These are phyloP conservation scores for Aspergillus haitiensis DNA, from an alignment of 495 filamentous ascomycete genomes.

Conservation along the genomic window DNA sequence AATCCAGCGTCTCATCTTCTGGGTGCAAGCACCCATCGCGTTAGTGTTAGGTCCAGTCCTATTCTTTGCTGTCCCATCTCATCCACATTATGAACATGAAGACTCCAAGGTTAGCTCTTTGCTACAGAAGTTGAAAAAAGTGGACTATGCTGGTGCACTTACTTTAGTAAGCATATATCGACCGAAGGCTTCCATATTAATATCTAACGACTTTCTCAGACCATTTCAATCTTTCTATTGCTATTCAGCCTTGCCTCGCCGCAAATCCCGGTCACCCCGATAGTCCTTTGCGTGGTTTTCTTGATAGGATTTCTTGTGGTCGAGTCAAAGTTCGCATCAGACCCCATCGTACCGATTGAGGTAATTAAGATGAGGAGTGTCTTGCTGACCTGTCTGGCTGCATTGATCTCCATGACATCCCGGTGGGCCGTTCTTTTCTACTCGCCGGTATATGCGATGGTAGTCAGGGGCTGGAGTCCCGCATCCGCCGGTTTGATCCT, in stretches of 20 bases:
- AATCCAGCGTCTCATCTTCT: constrained; percentile 64
- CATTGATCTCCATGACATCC: constrained; percentile 70
- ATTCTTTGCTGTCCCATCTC: constrained; percentile 58
- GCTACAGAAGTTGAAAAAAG: constrained; percentile 51
- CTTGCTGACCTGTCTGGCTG: constrained; percentile 65
- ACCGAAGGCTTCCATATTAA: neutral
- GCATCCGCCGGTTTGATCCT: constrained; percentile 69
- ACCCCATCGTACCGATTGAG: constrained; percentile 69
- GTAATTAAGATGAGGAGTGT: constrained; percentile 64
- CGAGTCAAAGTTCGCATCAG: constrained; percentile 54
- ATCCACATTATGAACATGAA: constrained; percentile 30
- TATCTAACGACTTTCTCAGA: constrained; percentile 34
- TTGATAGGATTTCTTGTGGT: constrained; percentile 60
- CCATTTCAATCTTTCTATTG: constrained; percentile 57
- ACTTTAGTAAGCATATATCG: constrained; percentile 51
- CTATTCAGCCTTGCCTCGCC: constrained; percentile 64
- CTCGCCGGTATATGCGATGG: constrained; percentile 70
- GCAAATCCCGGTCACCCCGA: constrained; percentile 55
- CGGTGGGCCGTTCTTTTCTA: constrained; percentile 79
- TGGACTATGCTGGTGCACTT: constrained; percentile 70
- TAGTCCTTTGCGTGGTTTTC: constrained; percentile 54
- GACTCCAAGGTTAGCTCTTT: constrained; percentile 26
- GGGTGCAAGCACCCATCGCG: constrained; percentile 60
- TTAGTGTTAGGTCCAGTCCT: constrained; percentile 57
- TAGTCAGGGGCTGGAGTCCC: constrained; percentile 63